These are phyloP conservation scores for Candida hungchunana DNA, from an alignment of 805 yeast species.

Conservation along the genomic window DNA sequence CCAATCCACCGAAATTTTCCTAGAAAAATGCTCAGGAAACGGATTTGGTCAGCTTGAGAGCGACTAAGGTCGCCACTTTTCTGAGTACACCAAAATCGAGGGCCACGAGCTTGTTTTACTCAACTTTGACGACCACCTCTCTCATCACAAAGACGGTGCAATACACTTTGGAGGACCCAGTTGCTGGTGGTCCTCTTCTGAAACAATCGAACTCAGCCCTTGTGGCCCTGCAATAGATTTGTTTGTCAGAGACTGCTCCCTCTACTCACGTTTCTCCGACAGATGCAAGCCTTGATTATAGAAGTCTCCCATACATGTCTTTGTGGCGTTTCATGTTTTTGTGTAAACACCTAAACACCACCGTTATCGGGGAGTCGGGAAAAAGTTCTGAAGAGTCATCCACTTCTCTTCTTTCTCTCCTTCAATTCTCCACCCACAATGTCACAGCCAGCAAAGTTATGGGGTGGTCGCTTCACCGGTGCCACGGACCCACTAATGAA, in stretches of 20 bases:
- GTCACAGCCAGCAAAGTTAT: slow-evolving; percentile 51
- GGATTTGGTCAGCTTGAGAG: no score
- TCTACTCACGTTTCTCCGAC: slow-evolving; percentile 97
- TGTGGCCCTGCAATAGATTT: slow-evolving; percentile 81
- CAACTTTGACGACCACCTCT: slow-evolving; percentile 78
- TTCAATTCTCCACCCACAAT: slow-evolving; percentile 6
- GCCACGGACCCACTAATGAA: slow-evolving; percentile 98
- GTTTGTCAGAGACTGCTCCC: slow-evolving; percentile 97
- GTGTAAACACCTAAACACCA: no score
- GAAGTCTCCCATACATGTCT: no score
- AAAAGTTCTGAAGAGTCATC: no score
- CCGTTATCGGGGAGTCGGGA: no score
- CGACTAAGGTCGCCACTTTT: slow-evolving; percentile 96
- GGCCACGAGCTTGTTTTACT: slow-evolving; percentile 89
- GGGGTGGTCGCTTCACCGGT: slow-evolving; percentile 99
- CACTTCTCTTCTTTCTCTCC: neutral
- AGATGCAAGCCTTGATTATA: slow-evolving; percentile 91
- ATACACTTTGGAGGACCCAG: slow-evolving; percentile 81
- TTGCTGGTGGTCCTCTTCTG: slow-evolving; percentile 86
- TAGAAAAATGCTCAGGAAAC: no score
- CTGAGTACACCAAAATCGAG: slow-evolving; percentile 96
- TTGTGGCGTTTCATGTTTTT: no score
- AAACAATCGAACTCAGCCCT: slow-evolving; percentile 92
- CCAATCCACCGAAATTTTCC: no score
- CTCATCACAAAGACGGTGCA: slow-evolving; percentile 65